phyloP scores from a whole-genome alignment of 768 basidiomycete genomes.

The Boletellus emodensis region DNA sequence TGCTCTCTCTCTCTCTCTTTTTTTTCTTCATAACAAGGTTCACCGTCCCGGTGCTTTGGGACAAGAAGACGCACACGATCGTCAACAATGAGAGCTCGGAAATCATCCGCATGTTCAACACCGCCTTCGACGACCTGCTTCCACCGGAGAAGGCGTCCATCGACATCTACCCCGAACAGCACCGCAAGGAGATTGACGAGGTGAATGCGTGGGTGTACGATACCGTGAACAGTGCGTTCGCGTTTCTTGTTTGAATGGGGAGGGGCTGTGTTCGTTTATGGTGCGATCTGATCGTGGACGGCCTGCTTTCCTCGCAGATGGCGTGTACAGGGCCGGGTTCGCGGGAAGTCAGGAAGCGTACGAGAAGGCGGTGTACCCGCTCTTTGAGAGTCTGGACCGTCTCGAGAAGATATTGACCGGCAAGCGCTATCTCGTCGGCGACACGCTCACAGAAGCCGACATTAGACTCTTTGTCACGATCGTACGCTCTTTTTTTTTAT shows the following conservation, averaged over 20 bases:
- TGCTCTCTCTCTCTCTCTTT: not conserved
- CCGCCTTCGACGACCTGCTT: constrained; percentile 71
- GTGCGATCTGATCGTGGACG: not conserved
- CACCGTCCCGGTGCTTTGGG: constrained; percentile 91
- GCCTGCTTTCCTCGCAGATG: constrained; percentile 43
- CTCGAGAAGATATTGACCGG: constrained; percentile 74
- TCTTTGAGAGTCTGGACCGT: constrained; percentile 79
- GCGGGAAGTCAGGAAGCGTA: constrained; percentile 81
- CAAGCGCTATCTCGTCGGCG: constrained; percentile 83
- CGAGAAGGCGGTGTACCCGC: constrained; percentile 62
- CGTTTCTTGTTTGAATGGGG: constrained; percentile 2
- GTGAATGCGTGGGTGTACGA: constrained; percentile 87
- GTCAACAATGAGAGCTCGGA: constrained; percentile 97
- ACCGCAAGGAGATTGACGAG: constrained; percentile 73
- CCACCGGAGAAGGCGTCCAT: constrained; percentile 59
- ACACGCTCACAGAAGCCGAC: constrained; percentile 78
- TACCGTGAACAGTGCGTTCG: constrained; percentile 68
- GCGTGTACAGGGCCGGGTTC: constrained; percentile 89
- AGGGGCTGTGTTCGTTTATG: not conserved
- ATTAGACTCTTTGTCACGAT: constrained; percentile 91
- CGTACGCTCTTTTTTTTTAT: constrained; percentile 42
- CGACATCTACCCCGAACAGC: constrained; percentile 75
- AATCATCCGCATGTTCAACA: constrained; percentile 92
- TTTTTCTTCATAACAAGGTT: constrained; percentile 41
- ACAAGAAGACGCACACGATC: constrained; percentile 79